Evolutionary conservation across 176 grass and related monocot genomes (phyloP).

Genomic region (Tillandsia leiboldiana): DNA sequence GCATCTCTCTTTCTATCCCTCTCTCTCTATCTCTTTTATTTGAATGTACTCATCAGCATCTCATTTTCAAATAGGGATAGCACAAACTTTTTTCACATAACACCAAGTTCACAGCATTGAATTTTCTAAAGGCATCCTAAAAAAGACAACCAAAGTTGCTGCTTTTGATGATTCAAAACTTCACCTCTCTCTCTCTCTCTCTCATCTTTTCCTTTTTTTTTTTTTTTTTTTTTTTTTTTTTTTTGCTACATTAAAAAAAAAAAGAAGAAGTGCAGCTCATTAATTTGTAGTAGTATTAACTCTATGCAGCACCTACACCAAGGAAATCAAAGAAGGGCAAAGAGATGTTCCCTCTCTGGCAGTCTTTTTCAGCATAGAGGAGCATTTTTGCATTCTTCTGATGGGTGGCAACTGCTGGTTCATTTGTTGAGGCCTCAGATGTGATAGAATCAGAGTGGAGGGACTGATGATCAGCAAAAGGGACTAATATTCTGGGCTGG

Average conservation of each 20-base stretch:
- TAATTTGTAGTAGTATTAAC: background rate
- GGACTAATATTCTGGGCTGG: background rate
- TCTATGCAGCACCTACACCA: conserved; percentile 22
- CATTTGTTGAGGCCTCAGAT: conserved; percentile 7
- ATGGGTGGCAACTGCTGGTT: background rate
- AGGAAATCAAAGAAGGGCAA: conserved; percentile 28
- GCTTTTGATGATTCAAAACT: conserved; percentile 1
- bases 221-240: background rate
- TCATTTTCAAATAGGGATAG: background rate
- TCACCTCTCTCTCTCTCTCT: background rate
- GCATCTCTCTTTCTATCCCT: too few species aligned
- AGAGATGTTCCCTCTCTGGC: background rate
- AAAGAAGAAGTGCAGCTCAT: background rate
- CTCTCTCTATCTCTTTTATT: too few species aligned
- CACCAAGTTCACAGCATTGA: background rate
- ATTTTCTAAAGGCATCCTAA: background rate
- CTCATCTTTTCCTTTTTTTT: background rate
- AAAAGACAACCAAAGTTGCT: background rate
- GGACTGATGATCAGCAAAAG: conserved; percentile 5
- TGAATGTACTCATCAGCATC: background rate
- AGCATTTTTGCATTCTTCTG: background rate
- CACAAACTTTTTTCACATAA: background rate
- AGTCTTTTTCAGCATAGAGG: background rate
- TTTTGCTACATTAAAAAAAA: conserved; percentile 1
- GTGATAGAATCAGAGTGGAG: background rate